phyloP scores from a whole-genome alignment of 306 rosid species.

The Ziziphus jujuba region DNA sequence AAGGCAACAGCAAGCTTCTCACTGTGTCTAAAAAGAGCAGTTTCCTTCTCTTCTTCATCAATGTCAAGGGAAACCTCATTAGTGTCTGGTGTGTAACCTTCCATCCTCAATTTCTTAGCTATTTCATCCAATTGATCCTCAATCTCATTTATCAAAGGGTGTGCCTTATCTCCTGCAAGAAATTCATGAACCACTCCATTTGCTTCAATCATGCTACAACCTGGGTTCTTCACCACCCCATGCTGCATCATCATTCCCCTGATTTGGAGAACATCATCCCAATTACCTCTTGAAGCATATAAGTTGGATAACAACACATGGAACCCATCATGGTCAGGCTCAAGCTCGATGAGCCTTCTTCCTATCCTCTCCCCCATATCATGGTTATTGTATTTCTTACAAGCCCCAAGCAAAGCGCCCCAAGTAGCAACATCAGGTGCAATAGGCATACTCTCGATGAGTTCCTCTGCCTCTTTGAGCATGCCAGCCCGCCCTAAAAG shows the following conservation, averaged over 20 bases:
- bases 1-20: conserved; percentile 88
- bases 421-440: conserved; percentile 73
- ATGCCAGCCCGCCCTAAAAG: conserved; percentile 83
- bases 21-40: conserved; percentile 59
- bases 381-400: conserved; percentile 61
- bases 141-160: conserved; percentile 57
- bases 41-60: conserved; percentile 82
- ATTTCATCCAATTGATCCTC: conserved; percentile 62
- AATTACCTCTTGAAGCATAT: conserved; percentile 75
- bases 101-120: conserved; percentile 61
- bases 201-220: conserved; percentile 77
- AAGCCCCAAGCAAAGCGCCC: conserved; percentile 90
- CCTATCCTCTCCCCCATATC: conserved; percentile 78
- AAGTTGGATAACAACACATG: conserved; percentile 72
- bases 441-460: conserved; percentile 72
- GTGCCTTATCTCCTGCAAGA: conserved; percentile 71
- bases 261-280: conserved; percentile 66
- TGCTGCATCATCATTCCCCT: conserved; percentile 61
- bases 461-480: conserved; percentile 80
- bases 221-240: conserved; percentile 76
- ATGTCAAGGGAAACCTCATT: conserved; percentile 73
- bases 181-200: conserved; percentile 72
- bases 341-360: conserved; percentile 68
- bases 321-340: conserved; percentile 83
- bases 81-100: conserved; percentile 63